Evolutionary conservation across 164 flowering plant species (phyloP), one percentile per base, ranked within the genome.

Genomic region (Berberis vulgaris): DNA sequence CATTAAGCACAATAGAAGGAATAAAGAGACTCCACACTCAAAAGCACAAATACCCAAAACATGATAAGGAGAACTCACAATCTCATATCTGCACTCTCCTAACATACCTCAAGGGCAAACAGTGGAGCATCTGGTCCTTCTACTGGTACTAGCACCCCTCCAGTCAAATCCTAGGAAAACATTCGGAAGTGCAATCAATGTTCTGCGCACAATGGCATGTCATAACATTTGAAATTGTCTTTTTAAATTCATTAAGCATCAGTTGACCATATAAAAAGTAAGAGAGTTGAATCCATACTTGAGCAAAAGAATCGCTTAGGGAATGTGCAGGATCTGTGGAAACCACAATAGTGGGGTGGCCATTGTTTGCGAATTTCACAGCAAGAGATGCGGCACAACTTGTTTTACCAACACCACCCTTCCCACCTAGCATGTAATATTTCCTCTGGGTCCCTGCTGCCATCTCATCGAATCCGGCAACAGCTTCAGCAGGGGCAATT

Each of bases 261-360:
- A 6, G 11, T 46, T 46, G 49, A 46, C 5, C 5, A 5, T 5
- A 46, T 46, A 52, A 52, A 52, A 7, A 52, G 4, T 7, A 52
- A 7, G 11, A 52, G 11, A 7, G 11, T 13, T 5, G 8, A 13
- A 11, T 67, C 52, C 11, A 7, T 59, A 88, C 95, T 90, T 90
- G 97, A 43, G 86, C 91, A 82, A 94, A 94, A 49, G 98, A 94
- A 74, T 94, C 99, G 71, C 99, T 94, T 74, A 94, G 77, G 2
- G 99, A 94, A 73, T 94, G 99, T 11, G 97, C 98, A 53, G 98
- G 98, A 71, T 89, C 98, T 43, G 98, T 92, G n/a, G 98, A 92
- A 54, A 92, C 97, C 7, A 92, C 90, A 41, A 92, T 74, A 54
- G 97, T 92, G 39, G 97, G 94, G 65, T 89, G 97, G 42, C 97